Base-by-base conservation (phyloP, 148 eudicot species). In the Rhododendron simsii region DNA sequence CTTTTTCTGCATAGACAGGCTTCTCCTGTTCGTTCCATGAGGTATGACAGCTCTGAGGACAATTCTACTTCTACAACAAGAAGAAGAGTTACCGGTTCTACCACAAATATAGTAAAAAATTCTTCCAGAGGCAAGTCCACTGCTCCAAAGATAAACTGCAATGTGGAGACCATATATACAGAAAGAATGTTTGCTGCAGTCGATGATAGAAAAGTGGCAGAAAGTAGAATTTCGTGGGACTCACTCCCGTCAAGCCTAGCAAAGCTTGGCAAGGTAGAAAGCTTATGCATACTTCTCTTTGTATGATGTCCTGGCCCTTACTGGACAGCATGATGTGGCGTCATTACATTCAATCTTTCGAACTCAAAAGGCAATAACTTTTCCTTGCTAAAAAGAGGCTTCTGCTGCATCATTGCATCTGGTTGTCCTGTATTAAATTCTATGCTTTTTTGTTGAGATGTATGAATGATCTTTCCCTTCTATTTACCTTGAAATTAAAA, bases 201-300 rank as follows among this genome's bases (percentile, higher is more conserved):
- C 0, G 12, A 83, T 28, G 90, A 89, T 11, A 61, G 63, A 37
- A 87, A 83, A 82, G 89, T 81, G 65, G 88, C 86, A 82, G 92
- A 89, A 84, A 89, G 67, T 81, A 81, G 81, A 79, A 86, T 91
- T 39, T 50, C 44, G 20, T 92, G 94, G 94, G 89, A 83, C 45
- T 86, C 88, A 44, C 89, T 92, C 55, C 93, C 94, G 39, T 75
- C 88, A 14, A 87, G 80, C 67, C 79, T 92, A 28, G 77, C 81
- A 26, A 90, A 89, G 65, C 74, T 89, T 67, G 92, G 94, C 84
- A 89, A 91, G 93, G 94, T 92, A 84, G 13, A 67, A 15, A 26
- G 8, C 69, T 71, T 51, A 30, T 21, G 39, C 20, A 51, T 47
- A 67, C 65, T 50, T 7, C 41, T 6, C 59, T 61, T n/a, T 26